Conservation (phyloP, 202 grass and related monocot species). For the Setaria viridis region DNA sequence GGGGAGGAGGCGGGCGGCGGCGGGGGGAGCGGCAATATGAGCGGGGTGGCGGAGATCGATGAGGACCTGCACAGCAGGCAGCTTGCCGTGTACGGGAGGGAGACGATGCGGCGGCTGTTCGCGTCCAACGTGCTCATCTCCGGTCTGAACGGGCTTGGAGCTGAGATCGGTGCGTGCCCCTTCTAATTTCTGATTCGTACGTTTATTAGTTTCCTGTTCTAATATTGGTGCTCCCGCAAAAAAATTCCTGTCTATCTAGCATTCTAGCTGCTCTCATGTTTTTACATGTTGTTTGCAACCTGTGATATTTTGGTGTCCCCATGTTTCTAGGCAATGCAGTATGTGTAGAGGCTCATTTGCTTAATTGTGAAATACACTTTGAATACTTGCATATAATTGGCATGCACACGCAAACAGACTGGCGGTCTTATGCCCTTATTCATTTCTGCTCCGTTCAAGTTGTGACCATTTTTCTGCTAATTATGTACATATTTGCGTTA, state of each 20-base stretch:
- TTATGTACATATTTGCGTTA: not conserved
- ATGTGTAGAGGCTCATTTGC: conserved; percentile 1
- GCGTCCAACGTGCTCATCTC: conserved; percentile 74
- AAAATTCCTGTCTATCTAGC: too few species aligned
- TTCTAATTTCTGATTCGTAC: not conserved
- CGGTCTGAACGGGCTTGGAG: conserved; percentile 78
- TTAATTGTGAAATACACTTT: conserved; percentile 3
- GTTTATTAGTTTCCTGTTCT: not conserved
- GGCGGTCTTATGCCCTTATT: not conserved
- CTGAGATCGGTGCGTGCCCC: conserved; percentile 70
- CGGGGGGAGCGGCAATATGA: conserved; percentile 8
- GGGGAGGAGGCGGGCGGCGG: conserved; percentile 42
- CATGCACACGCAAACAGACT: conserved; percentile 10
- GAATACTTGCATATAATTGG: conserved; percentile 19
- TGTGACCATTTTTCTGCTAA: conserved; percentile 15
- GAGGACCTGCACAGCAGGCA: conserved; percentile 88
- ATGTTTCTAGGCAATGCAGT: not conserved
- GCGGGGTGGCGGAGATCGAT: conserved; percentile 64
- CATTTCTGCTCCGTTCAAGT: conserved; percentile 7
- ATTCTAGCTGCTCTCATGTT: not conserved
- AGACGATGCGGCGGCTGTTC: conserved; percentile 80
- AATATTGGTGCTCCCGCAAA: not conserved
- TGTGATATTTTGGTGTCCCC: conserved; percentile 2
- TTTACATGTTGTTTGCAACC: conserved; percentile 8
- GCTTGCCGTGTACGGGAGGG: conserved; percentile 84